phyloP scores from a whole-genome alignment of 441 rosid genomes.

The Euphorbia schlechtendalii region DNA sequence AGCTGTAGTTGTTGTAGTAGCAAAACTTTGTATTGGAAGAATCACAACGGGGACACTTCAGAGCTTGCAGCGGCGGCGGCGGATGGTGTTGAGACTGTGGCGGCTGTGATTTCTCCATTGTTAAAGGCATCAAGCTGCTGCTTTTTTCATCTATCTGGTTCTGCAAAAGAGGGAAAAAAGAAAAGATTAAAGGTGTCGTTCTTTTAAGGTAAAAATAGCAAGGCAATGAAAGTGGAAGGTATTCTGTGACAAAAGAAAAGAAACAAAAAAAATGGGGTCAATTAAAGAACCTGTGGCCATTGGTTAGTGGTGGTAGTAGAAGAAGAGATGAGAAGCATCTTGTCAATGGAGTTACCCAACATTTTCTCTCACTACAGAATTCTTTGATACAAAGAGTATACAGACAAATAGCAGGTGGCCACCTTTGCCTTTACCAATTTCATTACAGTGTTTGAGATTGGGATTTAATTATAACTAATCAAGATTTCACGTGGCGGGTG shows the following conservation, averaged over 20 bases:
- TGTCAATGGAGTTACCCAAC: slow-evolving; percentile 37
- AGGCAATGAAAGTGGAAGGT: slow-evolving; percentile 12
- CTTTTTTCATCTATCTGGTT: slow-evolving; percentile 39
- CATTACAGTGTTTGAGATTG: neutral
- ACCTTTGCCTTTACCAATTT: slow-evolving; percentile 7
- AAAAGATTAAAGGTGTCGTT: slow-evolving; percentile 16
- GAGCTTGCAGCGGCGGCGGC: slow-evolving; percentile 28
- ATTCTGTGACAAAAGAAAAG: slow-evolving; percentile 57
- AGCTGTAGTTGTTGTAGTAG: slow-evolving; percentile 70
- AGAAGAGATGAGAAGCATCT: slow-evolving; percentile 33
- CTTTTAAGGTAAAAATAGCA: slow-evolving; percentile 31
- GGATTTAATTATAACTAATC: slow-evolving; percentile 19
- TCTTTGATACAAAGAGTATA: slow-evolving; percentile 39
- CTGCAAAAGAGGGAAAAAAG: slow-evolving; percentile 21
- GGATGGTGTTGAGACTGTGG: slow-evolving; percentile 25
- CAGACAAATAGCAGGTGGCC: slow-evolving; percentile 44
- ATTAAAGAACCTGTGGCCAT: slow-evolving; percentile 50
- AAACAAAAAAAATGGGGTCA: slow-evolving; percentile 51
- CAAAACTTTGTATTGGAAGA: slow-evolving; percentile 71
- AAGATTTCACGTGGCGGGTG: slow-evolving; percentile 37
- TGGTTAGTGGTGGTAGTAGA: slow-evolving; percentile 40
- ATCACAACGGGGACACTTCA: slow-evolving; percentile 62
- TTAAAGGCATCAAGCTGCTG: slow-evolving; percentile 17
- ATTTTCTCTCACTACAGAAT: slow-evolving; percentile 36
- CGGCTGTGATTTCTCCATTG: slow-evolving; percentile 40